Evolutionary conservation across 2,329 filamentous ascomycete genomes (phyloP).

Genomic region (Colletotrichum magnum): DNA sequence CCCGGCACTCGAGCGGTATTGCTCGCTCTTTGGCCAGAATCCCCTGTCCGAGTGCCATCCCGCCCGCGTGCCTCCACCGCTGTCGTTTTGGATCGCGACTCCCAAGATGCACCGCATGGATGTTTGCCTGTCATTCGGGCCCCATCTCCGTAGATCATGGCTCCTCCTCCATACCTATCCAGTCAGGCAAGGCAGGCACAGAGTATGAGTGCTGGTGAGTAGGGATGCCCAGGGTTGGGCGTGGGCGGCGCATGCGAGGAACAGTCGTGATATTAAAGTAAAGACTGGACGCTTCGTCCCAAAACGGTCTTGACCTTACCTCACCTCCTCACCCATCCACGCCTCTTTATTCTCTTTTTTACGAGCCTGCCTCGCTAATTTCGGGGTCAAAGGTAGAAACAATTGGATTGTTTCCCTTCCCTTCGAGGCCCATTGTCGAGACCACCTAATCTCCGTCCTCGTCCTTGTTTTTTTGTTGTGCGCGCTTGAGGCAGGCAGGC

Average conservation of each 20-base stretch:
- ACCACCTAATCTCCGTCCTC: conserved; percentile 29
- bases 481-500: conserved; percentile 35
- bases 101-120: conserved; percentile 37
- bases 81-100: conserved; percentile 38
- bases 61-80: conserved; percentile 28
- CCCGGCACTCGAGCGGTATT: conserved; percentile 29
- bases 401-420: conserved; percentile 39
- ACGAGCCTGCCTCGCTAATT: conserved; percentile 22
- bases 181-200: conserved; percentile 14
- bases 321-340: conserved; percentile 30
- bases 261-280: conserved; percentile 37
- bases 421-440: conserved; percentile 31
- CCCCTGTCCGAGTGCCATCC: conserved; percentile 39
- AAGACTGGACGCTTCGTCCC: conserved; percentile 26
- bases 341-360: conserved; percentile 3
- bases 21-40: conserved; percentile 33
- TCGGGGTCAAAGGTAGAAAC: conserved; percentile 35
- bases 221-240: conserved; percentile 32
- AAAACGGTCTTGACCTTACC: conserved; percentile 26
- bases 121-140: conserved; percentile 36
- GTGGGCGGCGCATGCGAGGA: conserved; percentile 24
- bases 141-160: conserved; percentile 36
- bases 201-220: conserved; percentile 24
- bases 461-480: not conserved
- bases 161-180: conserved; percentile 8